Evolutionary conservation across 2,329 filamentous ascomycete genomes (phyloP), one percentile per base, ranked within the genome.

Genomic region (Cordyceps cicadae): DNA sequence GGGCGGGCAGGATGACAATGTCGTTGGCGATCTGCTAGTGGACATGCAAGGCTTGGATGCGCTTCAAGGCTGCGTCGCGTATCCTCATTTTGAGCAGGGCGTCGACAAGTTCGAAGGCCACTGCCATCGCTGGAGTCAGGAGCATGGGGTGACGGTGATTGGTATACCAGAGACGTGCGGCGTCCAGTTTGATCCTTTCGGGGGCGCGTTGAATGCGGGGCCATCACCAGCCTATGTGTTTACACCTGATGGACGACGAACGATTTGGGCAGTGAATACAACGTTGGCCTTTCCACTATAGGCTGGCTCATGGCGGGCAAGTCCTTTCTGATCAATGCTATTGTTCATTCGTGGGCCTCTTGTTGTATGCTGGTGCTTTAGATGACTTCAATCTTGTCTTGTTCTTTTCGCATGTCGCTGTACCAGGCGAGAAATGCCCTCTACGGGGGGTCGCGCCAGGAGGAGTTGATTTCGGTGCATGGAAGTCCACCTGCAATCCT

Each of bases 91-190:
- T 43, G 52, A 50, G 24, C 12, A n/a, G 8, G 58, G 29, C 9
- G 45, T 45, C 32, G 45, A 50, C 12, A 24, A 19, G 11, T 43
- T 55, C 24, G 32, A 60, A 14, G 58, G 45, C n/a, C 50, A 60
- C 34, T 60, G 58, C 14, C 51, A 43, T 14, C 51, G 58, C 43
- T 50, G 58, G 51, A 59, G 51, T 41, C 41, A 32, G 26, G 21
- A 32, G 14, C 52, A 49, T 19, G 11, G 43, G 62, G 34, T 41
- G 8, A 55, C 29, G 19, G 48, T 52, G 32, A 48, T 61, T 45
- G 43, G 39, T 48, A 58, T 61, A 26, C 46, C 37, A 24, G 24
- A 51, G 52, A 53, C 34, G 34, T 55, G 51, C 37, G 58, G 52
- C 51, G 56, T 55, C 48, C 50, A 56, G 15, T 43, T 51, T 34